Conservation (phyloP, 805 yeast species). For the Lipomyces spencermartinsiae region DNA sequence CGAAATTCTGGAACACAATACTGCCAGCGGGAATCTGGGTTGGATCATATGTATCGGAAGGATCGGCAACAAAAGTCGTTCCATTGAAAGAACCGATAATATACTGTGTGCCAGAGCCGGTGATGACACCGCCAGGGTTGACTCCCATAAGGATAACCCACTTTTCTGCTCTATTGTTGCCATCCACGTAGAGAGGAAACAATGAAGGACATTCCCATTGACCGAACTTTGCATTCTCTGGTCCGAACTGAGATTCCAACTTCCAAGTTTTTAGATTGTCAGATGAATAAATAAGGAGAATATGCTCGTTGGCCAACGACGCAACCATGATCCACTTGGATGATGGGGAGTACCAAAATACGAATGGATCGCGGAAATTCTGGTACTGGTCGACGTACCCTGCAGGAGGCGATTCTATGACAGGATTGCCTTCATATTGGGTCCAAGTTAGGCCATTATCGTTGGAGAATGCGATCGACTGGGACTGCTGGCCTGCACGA, state of each 20-base stretch:
- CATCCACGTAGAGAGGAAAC: slow-evolving; percentile 45
- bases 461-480: slow-evolving; percentile 2
- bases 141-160: slow-evolving; percentile 52
- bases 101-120: slow-evolving; percentile 52
- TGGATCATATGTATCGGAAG: slow-evolving; percentile 15
- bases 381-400: slow-evolving; percentile 20
- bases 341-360: slow-evolving; percentile 18
- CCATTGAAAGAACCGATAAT: slow-evolving; percentile 54
- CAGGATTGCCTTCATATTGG: slow-evolving; percentile 11
- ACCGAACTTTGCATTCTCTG: slow-evolving; percentile 42
- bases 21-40: background rate
- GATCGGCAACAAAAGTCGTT: slow-evolving; percentile 46
- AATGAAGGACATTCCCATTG: slow-evolving; percentile 54
- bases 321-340: slow-evolving; percentile 22
- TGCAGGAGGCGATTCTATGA: slow-evolving; percentile 4
- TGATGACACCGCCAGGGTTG: slow-evolving; percentile 52
- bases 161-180: slow-evolving; percentile 32
- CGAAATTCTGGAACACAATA: slow-evolving; percentile 4
- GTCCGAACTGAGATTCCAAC: slow-evolving; percentile 9
- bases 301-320: slow-evolving; percentile 13
- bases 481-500: slow-evolving; percentile 8
- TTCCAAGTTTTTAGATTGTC: slow-evolving; percentile 12
- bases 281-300: slow-evolving; percentile 14
- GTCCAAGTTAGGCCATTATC: slow-evolving; percentile 12
- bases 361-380: slow-evolving; percentile 27